Evolutionary conservation across 2,329 filamentous ascomycete species (phyloP).

Genomic region (Camptophora hylomeconis): DNA sequence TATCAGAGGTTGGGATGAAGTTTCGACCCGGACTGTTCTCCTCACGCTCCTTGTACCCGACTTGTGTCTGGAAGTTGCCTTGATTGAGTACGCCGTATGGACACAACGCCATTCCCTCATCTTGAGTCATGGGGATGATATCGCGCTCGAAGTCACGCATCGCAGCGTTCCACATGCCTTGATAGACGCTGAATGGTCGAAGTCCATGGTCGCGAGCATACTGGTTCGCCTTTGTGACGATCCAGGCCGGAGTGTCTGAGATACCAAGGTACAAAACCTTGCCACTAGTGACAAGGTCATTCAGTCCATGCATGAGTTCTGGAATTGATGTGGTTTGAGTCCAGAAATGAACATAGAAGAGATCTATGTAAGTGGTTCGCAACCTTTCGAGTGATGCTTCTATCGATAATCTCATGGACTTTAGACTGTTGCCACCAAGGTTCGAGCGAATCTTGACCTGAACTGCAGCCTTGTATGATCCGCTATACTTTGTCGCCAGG

Average conservation of each 20-base stretch:
- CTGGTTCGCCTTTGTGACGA: slow-evolving; percentile 35
- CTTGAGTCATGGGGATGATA: slow-evolving; percentile 51
- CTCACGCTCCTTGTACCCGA: slow-evolving; percentile 21
- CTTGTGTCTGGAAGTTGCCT: slow-evolving; percentile 35
- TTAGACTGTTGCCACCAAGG: slow-evolving; percentile 27
- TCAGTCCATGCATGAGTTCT: slow-evolving; percentile 57
- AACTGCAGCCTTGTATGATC: slow-evolving; percentile 18
- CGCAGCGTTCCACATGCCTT: slow-evolving; percentile 48
- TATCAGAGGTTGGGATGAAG: slow-evolving; percentile 7
- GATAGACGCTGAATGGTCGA: slow-evolving; percentile 55
- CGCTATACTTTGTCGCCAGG: slow-evolving; percentile 42
- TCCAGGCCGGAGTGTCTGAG: slow-evolving; percentile 9
- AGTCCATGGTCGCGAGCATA: slow-evolving; percentile 56
- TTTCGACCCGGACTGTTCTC: slow-evolving; percentile 13
- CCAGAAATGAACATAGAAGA: slow-evolving; percentile 35
- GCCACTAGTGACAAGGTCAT: slow-evolving; percentile 44
- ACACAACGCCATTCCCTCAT: slow-evolving; percentile 48
- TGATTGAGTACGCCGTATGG: slow-evolving; percentile 43
- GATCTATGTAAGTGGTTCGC: slow-evolving; percentile 24
- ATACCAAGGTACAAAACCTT: slow-evolving; percentile 56
- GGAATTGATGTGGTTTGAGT: slow-evolving; percentile 52
- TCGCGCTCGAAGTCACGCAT: slow-evolving; percentile 56
- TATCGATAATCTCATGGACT: slow-evolving; percentile 21
- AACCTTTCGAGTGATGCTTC: slow-evolving; percentile 23
- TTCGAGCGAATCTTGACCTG: slow-evolving; percentile 21